Percentiles rank a stretch among this genome's conserved stretches.
Evolutionary conservation across 306 rosid genomes (phyloP).

Genomic region (Castanopsis chinensis): DNA sequence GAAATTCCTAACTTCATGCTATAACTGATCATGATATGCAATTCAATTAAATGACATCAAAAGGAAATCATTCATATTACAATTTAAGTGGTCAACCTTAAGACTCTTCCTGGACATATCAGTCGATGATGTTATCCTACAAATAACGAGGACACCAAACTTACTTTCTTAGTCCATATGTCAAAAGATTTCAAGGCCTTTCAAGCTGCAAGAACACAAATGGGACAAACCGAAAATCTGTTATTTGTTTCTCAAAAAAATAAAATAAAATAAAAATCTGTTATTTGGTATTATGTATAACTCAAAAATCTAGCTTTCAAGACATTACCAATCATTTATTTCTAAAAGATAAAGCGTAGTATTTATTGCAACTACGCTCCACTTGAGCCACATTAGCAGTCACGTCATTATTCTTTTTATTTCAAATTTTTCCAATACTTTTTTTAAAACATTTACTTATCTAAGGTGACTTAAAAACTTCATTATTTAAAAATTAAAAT

Average conservation of each 20-base stretch:
- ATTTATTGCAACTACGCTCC: no score
- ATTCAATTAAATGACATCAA: no score
- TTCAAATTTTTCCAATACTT: no score
- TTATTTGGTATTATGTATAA: neutral
- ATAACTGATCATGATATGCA: no score
- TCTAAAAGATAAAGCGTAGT: no score
- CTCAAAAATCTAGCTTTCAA: neutral
- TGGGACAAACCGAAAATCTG: neutral
- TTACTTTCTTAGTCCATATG: constrained; percentile 58
- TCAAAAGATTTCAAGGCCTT: constrained; percentile 83
- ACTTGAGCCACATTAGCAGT: rapidly evolving
- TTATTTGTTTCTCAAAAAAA: neutral
- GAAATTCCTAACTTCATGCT: no score
- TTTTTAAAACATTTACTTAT: no score
- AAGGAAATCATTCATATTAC: no score
- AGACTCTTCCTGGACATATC: constrained; percentile 43
- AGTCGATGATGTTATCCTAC: constrained; percentile 67
- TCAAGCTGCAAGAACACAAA: constrained; percentile 59
- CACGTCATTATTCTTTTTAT: no score
- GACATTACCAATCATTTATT: neutral
- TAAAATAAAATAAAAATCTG: no score
- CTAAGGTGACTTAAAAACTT: no score
- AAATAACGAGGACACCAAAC: constrained; percentile 61
- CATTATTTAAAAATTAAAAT: no score
- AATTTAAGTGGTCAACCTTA: constrained; percentile 48